A percentile compares a stretch with the other conserved stretches of the same genome.
These are phyloP conservation scores for Rhizomucor pusillus DNA, from an alignment of 371 early-diverging fungal species.

Conservation along the genomic window DNA sequence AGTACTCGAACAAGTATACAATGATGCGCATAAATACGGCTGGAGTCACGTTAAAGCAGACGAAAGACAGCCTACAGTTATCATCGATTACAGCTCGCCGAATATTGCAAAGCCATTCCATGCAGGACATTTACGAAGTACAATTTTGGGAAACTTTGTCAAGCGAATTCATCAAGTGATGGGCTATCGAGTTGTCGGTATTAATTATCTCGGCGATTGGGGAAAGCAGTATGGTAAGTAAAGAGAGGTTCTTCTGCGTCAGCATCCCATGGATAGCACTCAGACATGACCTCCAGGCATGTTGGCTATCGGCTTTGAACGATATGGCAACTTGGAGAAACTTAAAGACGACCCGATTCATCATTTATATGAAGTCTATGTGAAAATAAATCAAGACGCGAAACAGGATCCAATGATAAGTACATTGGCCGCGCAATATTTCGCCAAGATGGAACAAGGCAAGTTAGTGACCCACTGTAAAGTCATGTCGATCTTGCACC, in stretches of 20 bases:
- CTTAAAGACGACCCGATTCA: constrained; percentile 87
- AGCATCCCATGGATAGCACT: neutral
- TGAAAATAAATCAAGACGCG: constrained; percentile 77
- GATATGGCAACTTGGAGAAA: constrained; percentile 77
- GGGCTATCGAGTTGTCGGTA: constrained; percentile 84
- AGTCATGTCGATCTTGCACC: neutral
- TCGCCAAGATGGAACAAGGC: constrained; percentile 92
- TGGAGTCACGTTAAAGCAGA: constrained; percentile 14
- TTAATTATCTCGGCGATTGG: constrained; percentile 99
- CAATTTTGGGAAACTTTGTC: constrained; percentile 97
- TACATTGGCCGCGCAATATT: constrained; percentile 84
- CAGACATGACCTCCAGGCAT: constrained; percentile 48
- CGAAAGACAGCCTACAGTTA: constrained; percentile 40
- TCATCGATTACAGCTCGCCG: constrained; percentile 97
- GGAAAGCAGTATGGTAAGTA: constrained; percentile 97
- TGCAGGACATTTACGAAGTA: constrained; percentile 98
- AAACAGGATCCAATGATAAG: constrained; percentile 61
- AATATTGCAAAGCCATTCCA: constrained; percentile 99
- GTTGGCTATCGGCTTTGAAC: constrained; percentile 90
- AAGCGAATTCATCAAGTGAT: constrained; percentile 80
- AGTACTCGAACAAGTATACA: constrained; percentile 50
- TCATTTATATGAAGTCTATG: constrained; percentile 96
- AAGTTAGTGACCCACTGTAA: neutral
- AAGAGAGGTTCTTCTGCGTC: neutral
- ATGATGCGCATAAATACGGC: constrained; percentile 31